Percentiles rank a stretch among this genome's conserved stretches.
Evolutionary conservation across 2,329 filamentous ascomycete genomes (phyloP).

Genomic region (Fusarium sp.): DNA sequence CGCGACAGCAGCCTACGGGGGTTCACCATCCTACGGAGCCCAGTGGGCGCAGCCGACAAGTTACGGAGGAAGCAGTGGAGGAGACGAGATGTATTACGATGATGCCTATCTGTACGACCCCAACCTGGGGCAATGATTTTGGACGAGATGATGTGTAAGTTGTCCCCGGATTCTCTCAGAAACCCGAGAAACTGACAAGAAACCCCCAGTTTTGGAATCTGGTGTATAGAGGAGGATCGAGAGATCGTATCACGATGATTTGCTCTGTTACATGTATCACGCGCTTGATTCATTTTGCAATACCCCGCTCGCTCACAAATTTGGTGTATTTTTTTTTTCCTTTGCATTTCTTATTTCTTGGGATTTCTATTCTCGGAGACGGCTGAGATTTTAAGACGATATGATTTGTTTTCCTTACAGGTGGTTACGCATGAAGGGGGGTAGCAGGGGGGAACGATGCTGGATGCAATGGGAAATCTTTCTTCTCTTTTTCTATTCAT

Average conservation of each 20-base stretch:
- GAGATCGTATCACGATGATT: constrained; percentile 38
- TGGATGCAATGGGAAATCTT: constrained; percentile 3
- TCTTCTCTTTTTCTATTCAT: constrained; percentile 36
- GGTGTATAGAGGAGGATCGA: constrained; percentile 15
- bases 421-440: too few species aligned
- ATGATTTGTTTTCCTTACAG: constrained; percentile 6
- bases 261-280: constrained; percentile 32
- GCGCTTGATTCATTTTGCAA: constrained; percentile 19
- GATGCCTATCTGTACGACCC: constrained; percentile 51
- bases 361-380: constrained; percentile 31
- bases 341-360: not conserved
- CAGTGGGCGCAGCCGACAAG: constrained; percentile 50
- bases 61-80: constrained; percentile 53
- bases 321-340: constrained; percentile 26
- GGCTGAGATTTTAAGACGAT: constrained; percentile 27
- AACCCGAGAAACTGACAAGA: constrained; percentile 6
- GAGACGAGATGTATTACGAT: constrained; percentile 54
- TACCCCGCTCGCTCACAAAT: constrained; percentile 45
- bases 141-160: constrained; percentile 29
- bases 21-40: constrained; percentile 42
- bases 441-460: constrained; percentile 6
- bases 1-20: constrained; percentile 48
- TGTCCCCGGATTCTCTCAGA: not conserved
- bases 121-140: constrained; percentile 34
- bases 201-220: constrained; percentile 14